These are phyloP conservation scores for Psilocybe subaeruginosa DNA, from an alignment of 768 basidiomycete genomes.

Conservation along the genomic window DNA sequence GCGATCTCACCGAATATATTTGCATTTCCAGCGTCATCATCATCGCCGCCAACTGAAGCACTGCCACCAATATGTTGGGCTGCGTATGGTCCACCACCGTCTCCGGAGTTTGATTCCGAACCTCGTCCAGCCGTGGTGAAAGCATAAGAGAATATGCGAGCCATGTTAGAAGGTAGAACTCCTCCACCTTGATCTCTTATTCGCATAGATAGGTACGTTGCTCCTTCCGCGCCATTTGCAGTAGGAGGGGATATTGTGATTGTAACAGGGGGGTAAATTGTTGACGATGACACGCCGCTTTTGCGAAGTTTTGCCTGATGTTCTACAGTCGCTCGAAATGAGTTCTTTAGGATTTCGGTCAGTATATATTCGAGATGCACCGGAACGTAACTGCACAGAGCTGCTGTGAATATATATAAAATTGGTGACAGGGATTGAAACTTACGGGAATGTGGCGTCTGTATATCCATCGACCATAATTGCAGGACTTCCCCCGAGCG, in stretches of 20 bases:
- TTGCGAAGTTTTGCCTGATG: slow-evolving; percentile 54
- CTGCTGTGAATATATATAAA: slow-evolving; percentile 6
- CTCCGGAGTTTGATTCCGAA: slow-evolving; percentile 36
- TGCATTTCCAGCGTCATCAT: slow-evolving; percentile 42
- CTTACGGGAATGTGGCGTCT: slow-evolving; percentile 80
- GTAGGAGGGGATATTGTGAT: slow-evolving; percentile 72
- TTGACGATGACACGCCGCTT: slow-evolving; percentile 27
- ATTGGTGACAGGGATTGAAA: slow-evolving; percentile 15
- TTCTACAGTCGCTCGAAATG: slow-evolving; percentile 89
- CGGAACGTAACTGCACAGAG: slow-evolving; percentile 69
- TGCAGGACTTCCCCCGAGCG: slow-evolving; percentile 70
- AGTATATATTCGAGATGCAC: slow-evolving; percentile 91
- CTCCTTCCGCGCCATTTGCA: slow-evolving; percentile 22
- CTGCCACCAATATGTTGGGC: slow-evolving; percentile 78
- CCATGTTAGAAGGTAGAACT: slow-evolving; percentile 72
- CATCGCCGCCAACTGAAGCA: slow-evolving; percentile 55
- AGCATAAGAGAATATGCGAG: slow-evolving; percentile 87
- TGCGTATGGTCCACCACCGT: slow-evolving; percentile 73
- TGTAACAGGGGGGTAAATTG: slow-evolving; percentile 59
- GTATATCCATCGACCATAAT: slow-evolving; percentile 72
- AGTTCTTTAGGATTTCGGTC: slow-evolving; percentile 90
- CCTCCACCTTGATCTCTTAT: slow-evolving; percentile 90
- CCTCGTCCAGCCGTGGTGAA: slow-evolving; percentile 81
- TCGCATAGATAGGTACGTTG: slow-evolving; percentile 71
- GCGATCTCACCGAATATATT: slow-evolving; percentile 80